Evolutionary conservation across 2,329 filamentous ascomycete genomes (phyloP).

Genomic region (Colletotrichum magnum): DNA sequence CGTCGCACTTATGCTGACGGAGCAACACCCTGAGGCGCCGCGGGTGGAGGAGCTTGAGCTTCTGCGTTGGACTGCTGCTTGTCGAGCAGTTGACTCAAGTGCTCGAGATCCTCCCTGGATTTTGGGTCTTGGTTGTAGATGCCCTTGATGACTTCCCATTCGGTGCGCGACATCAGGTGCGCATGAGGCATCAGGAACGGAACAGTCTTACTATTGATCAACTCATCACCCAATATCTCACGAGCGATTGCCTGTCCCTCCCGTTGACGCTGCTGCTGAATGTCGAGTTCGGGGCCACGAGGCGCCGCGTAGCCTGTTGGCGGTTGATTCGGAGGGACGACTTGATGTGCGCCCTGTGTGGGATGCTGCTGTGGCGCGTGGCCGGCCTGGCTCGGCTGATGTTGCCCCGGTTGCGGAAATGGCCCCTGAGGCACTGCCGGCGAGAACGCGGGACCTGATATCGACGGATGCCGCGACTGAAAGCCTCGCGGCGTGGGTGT

Average conservation of each 20-base stretch:
- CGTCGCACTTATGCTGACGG: slow-evolving; percentile 28
- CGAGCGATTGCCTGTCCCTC: slow-evolving; percentile 71
- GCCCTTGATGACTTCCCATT: slow-evolving; percentile 80
- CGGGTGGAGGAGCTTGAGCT: slow-evolving; percentile 17
- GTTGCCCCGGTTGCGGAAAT: slow-evolving; percentile 32
- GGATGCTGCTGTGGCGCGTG: slow-evolving; percentile 39
- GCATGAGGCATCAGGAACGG: slow-evolving; percentile 79
- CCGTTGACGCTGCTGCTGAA: slow-evolving; percentile 58
- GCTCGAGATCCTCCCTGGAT: slow-evolving; percentile 73
- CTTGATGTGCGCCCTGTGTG: slow-evolving; percentile 41
- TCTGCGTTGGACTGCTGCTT: slow-evolving; percentile 50
- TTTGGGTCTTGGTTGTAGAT: slow-evolving; percentile 77
- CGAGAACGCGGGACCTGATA: slow-evolving; percentile 67
- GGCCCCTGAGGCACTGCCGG: slow-evolving; percentile 53
- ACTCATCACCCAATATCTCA: slow-evolving; percentile 72
- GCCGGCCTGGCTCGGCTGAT: slow-evolving; percentile 19
- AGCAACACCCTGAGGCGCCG: slow-evolving; percentile 30
- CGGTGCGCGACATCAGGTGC: slow-evolving; percentile 75
- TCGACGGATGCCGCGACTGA: slow-evolving; percentile 61
- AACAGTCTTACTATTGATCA: slow-evolving; percentile 75
- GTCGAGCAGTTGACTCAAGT: slow-evolving; percentile 69
- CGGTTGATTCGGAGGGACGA: slow-evolving; percentile 43
- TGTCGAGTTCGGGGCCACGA: slow-evolving; percentile 48
- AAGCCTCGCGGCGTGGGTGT: slow-evolving; percentile 54
- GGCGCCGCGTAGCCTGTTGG: slow-evolving; percentile 40